Conservation (phyloP, 768 basidiomycete genomes). For the Tylopilus rubrobrunneus region DNA sequence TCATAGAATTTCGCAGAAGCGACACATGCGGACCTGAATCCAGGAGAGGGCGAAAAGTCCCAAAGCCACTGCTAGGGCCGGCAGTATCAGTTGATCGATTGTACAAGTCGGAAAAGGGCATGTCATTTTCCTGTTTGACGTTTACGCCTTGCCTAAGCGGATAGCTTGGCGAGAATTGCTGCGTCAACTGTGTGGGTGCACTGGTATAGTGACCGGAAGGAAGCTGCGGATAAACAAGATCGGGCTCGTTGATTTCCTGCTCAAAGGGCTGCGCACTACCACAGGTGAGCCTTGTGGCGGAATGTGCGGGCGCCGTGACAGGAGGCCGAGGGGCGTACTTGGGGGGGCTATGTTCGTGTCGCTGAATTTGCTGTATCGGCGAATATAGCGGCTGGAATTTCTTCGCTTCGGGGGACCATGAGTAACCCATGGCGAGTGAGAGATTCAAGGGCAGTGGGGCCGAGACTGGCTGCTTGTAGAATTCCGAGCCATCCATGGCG, state of each 20-base stretch:
- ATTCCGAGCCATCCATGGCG: constrained; percentile 19
- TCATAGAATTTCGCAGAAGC: background rate
- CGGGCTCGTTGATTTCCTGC: constrained; percentile 26
- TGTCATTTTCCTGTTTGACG: constrained; percentile 29
- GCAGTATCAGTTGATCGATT: constrained; percentile 20
- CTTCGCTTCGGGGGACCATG: constrained; percentile 30
- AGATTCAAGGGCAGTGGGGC: constrained; percentile 31
- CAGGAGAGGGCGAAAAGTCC: constrained; percentile 17
- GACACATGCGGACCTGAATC: constrained; percentile 28
- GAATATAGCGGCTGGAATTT: constrained; percentile 36
- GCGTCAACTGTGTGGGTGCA: constrained; percentile 16
- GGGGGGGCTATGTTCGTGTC: constrained; percentile 20
- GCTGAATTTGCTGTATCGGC: constrained; percentile 29
- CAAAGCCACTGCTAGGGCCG: constrained; percentile 23
- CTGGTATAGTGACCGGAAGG: constrained; percentile 23
- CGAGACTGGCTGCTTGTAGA: constrained; percentile 32
- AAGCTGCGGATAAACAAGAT: constrained; percentile 22
- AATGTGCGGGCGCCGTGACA: constrained; percentile 7
- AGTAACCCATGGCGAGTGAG: constrained; percentile 31
- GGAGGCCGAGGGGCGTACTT: constrained; percentile 18
- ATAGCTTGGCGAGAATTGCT: constrained; percentile 23
- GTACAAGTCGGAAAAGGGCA: constrained; percentile 26
- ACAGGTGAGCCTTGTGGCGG: constrained; percentile 14
- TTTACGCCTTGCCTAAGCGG: constrained; percentile 17
- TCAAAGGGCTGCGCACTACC: constrained; percentile 18